phyloP scores from a whole-genome alignment of 139 green algal species.

The Tetraselmis striata region DNA sequence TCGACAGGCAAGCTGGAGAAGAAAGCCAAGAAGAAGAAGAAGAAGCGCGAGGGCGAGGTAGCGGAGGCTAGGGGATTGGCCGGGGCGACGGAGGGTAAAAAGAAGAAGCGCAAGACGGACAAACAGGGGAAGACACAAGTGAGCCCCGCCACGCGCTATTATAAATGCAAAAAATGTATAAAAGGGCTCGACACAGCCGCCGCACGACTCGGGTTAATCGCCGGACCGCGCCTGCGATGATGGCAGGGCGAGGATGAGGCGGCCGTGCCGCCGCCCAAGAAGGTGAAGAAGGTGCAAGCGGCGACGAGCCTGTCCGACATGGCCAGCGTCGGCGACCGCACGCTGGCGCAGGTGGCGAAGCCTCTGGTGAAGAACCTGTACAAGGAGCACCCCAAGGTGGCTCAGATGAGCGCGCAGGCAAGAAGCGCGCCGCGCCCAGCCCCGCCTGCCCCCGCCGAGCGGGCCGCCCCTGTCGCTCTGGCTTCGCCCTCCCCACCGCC shows the following conservation, averaged over 20 bases:
- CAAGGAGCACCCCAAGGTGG: constrained; percentile 41
- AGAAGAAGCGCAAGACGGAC: constrained; percentile 5
- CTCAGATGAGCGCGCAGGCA: constrained; percentile 23
- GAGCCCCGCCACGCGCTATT: not conserved
- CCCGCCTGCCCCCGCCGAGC: too few species aligned
- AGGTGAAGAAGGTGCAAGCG: constrained; percentile 19
- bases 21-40: constrained; percentile 19
- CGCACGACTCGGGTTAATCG: not conserved
- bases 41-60: not conserved
- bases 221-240: not conserved
- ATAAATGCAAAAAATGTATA: not conserved
- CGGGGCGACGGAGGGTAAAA: constrained; percentile 11
- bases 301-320: constrained; percentile 6
- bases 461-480: too few species aligned
- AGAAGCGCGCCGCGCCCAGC: too few species aligned
- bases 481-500: too few species aligned
- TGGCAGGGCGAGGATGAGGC: not conserved
- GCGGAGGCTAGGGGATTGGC: not conserved
- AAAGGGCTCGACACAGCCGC: not conserved
- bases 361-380: constrained; percentile 59
- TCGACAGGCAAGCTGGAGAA: not conserved
- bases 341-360: constrained; percentile 34
- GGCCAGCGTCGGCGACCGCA: constrained; percentile 47
- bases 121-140: constrained; percentile 1
- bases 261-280: constrained; percentile 1